Conservation (phyloP, 257 asterid genomes). For the Solanum sejunctum region DNA sequence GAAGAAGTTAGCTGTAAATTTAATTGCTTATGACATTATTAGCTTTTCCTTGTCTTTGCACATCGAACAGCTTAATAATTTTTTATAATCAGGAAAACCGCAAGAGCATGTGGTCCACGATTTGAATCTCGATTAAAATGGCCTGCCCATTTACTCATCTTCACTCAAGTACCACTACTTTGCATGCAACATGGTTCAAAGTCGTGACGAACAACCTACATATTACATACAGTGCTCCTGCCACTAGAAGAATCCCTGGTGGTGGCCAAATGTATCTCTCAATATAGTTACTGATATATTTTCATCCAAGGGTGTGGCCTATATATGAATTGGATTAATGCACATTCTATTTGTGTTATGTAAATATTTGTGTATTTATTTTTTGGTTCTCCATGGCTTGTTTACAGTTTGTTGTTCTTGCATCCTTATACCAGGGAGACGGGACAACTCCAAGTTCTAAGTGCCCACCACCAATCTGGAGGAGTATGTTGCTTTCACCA, state of each 20-base stretch:
- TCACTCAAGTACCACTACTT: background rate
- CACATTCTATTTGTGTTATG: background rate
- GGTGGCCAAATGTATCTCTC: background rate
- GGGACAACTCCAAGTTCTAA: slow-evolving; percentile 81
- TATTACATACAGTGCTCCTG: background rate
- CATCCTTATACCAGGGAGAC: slow-evolving; percentile 52
- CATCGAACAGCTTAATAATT: background rate
- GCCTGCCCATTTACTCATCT: background rate
- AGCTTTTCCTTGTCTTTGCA: background rate
- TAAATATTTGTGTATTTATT: background rate
- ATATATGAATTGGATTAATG: background rate
- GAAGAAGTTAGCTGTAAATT: background rate
- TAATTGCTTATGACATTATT: background rate
- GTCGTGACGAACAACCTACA: background rate
- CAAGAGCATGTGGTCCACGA: background rate
- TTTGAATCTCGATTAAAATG: background rate
- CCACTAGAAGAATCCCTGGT: background rate
- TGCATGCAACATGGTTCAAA: background rate
- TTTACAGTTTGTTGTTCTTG: background rate
- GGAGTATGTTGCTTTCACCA: slow-evolving; percentile 47
- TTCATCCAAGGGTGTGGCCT: background rate
- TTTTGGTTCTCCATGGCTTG: background rate
- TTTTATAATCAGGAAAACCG: background rate
- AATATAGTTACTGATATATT: background rate
- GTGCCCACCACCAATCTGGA: slow-evolving; percentile 97